Conservation (phyloP, 2,329 filamentous ascomycete genomes). For the Fusarium floridanum region DNA sequence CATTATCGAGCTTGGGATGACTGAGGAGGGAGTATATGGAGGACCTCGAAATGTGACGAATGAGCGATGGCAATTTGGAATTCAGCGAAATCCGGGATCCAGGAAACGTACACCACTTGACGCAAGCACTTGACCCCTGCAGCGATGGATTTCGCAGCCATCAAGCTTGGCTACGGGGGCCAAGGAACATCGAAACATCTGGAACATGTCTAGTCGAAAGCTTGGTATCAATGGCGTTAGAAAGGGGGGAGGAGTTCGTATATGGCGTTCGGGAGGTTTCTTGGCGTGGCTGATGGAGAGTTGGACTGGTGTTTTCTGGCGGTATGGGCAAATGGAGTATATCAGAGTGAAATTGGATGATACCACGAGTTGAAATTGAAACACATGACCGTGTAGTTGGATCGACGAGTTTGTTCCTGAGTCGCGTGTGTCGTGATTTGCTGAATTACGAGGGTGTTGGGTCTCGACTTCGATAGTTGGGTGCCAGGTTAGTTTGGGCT, state of each 20-base stretch:
- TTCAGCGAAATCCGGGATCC: background rate
- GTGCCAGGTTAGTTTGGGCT: background rate
- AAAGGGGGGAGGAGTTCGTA: background rate
- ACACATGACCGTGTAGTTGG: background rate
- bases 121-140: constrained; percentile 12
- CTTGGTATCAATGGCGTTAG: constrained; percentile 16
- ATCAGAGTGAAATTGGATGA: background rate
- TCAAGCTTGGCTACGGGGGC: background rate
- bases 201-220: constrained; percentile 34
- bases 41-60: background rate
- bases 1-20: background rate
- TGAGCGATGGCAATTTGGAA: constrained; percentile 5
- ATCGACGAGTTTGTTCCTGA: background rate
- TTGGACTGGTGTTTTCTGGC: background rate
- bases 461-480: background rate
- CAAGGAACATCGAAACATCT: constrained; percentile 3
- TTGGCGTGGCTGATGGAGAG: background rate
- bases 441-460: background rate
- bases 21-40: background rate
- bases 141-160: background rate
- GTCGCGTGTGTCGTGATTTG: background rate
- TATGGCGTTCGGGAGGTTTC: background rate
- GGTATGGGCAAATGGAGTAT: background rate
- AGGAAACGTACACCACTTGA: background rate
- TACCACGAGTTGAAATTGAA: constrained; percentile 2